phyloP scores from a whole-genome alignment of 257 asterid genomes.

The Primulina eburnea region DNA sequence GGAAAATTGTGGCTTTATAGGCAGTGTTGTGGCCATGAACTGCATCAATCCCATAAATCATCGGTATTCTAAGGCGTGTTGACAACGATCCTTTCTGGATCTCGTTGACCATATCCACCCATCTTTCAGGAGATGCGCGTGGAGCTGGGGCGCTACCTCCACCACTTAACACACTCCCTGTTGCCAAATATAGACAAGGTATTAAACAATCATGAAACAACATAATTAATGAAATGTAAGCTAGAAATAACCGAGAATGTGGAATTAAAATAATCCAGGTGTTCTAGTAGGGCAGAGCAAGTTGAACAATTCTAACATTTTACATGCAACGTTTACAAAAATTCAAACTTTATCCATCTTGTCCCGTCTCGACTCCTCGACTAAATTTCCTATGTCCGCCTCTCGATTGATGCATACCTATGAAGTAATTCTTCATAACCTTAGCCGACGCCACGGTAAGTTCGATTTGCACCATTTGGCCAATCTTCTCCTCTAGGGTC shows the following conservation, averaged over 20 bases:
- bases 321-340: background rate
- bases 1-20: slow-evolving; percentile 55
- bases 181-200: background rate
- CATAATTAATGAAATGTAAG: no score
- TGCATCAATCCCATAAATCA: slow-evolving; percentile 77
- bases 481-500: slow-evolving; percentile 61
- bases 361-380: no score
- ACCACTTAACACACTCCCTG: slow-evolving; percentile 75
- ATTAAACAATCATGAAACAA: background rate
- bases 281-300: no score
- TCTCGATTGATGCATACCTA: slow-evolving; percentile 31
- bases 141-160: slow-evolving; percentile 78
- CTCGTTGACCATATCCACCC: slow-evolving; percentile 67
- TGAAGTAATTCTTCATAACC: slow-evolving; percentile 48
- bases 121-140: slow-evolving; percentile 48
- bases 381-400: no score
- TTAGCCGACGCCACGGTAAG: slow-evolving; percentile 45
- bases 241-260: background rate
- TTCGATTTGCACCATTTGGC: slow-evolving; percentile 70
- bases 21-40: slow-evolving; percentile 64
- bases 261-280: no score
- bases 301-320: no score
- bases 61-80: slow-evolving; percentile 69
- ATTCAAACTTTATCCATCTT: no score
- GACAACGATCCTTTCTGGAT: slow-evolving; percentile 61